A percentile compares a stretch with the other conserved stretches of the same genome.
phyloP scores from a whole-genome alignment of 352 stramenopile genomes.

The Stramenopiles sp. region DNA sequence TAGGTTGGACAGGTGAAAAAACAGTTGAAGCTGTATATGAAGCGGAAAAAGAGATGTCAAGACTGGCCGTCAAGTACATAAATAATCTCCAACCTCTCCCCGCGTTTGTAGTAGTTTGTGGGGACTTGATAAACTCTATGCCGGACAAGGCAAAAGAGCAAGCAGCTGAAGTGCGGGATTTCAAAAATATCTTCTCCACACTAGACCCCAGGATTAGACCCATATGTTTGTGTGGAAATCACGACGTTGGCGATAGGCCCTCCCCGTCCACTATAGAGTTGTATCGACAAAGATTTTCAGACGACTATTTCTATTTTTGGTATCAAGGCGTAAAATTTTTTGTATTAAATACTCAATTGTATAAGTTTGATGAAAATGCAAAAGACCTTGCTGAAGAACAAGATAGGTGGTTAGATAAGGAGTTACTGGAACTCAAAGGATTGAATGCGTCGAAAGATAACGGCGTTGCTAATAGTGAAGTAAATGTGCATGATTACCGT shows the following conservation, averaged over 20 bases:
- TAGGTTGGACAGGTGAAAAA: not conserved
- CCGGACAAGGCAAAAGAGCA: conserved; percentile 17
- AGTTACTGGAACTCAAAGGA: conserved; percentile 6
- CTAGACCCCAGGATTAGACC: conserved; percentile 13
- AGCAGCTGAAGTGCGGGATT: conserved; percentile 18
- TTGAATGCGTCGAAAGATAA: too few relatives aligned
- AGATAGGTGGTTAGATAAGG: not conserved
- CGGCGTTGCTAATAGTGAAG: not conserved
- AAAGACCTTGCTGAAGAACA: not conserved
- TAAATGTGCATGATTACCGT: not conserved
- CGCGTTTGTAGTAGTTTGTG: conserved; percentile 25
- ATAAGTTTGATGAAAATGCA: conserved; percentile 9
- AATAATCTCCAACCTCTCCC: conserved; percentile 22
- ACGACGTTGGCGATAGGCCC: conserved; percentile 15
- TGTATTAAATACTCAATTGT: conserved; percentile 15
- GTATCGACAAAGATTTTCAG: conserved; percentile 10
- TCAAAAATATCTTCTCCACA: conserved; percentile 17
- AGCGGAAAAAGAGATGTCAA: conserved; percentile 20
- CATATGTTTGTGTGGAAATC: conserved; percentile 17
- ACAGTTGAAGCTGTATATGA: conserved; percentile 18
- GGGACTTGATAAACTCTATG: conserved; percentile 23
- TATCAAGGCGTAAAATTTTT: conserved; percentile 13
- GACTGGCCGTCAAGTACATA: conserved; percentile 20
- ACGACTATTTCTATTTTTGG: conserved; percentile 17
- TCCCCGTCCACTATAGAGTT: not conserved